A percentile compares a stretch with the other conserved stretches of the same genome.
Conservation (phyloP, 495 filamentous ascomycete genomes). For the Neurospora hispaniola region DNA sequence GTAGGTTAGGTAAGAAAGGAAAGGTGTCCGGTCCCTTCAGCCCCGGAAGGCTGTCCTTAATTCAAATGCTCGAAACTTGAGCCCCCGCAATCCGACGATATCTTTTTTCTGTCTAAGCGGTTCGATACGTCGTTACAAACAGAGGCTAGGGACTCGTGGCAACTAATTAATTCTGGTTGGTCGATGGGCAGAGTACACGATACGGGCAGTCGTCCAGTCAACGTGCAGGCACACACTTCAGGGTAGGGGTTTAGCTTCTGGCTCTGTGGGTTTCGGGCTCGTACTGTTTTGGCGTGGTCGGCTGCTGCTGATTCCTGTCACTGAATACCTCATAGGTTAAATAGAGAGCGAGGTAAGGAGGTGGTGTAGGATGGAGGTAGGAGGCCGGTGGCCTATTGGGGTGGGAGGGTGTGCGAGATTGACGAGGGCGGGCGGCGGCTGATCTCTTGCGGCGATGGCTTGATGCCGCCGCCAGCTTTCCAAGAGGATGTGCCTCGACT, state of each 20-base stretch:
- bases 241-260: neutral
- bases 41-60: neutral
- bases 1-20: neutral
- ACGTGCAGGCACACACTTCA: neutral
- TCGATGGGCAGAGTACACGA: neutral
- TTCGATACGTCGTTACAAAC: neutral
- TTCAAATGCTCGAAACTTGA: neutral
- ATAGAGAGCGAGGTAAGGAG: neutral
- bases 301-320: neutral
- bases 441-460: neutral
- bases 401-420: neutral
- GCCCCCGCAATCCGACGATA: neutral
- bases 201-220: neutral
- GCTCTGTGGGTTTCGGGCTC: neutral
- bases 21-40: neutral
- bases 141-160: neutral
- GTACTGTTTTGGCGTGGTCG: neutral
- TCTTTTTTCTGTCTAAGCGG: neutral
- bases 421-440: neutral
- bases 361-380: neutral
- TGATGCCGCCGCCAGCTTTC: neutral
- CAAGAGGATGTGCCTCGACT: neutral
- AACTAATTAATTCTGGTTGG: neutral
- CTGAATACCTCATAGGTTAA: neutral
- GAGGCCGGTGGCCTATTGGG: neutral